Evolutionary conservation across 306 rosid genomes (phyloP).

Genomic region (Astragalus membranaceus): DNA sequence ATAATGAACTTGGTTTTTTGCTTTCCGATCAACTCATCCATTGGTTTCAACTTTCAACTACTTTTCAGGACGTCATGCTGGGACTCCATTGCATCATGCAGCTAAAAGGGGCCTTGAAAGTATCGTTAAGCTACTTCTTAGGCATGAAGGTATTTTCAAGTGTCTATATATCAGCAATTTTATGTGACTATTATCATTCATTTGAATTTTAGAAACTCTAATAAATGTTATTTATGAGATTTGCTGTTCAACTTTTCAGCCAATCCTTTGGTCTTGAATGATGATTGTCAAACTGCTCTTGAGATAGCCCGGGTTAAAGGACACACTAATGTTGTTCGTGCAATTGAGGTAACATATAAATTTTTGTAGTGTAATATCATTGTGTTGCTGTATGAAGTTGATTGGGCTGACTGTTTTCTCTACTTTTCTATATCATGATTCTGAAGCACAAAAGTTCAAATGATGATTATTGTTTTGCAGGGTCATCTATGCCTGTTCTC

Average conservation of each 20-base stretch:
- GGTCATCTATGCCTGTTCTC: conserved; percentile 83
- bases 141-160: conserved; percentile 59
- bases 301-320: conserved; percentile 88
- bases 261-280: conserved; percentile 74
- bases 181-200: not conserved
- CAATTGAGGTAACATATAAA: conserved; percentile 62
- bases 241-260: conserved; percentile 46
- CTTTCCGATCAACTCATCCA: conserved; percentile 1
- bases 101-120: conserved; percentile 83
- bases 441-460: conserved; percentile 9
- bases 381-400: conserved; percentile 11
- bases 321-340: conserved; percentile 68
- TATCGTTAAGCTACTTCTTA: conserved; percentile 71
- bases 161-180: not conserved
- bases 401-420: conserved; percentile 1
- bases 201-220: conserved; percentile 11
- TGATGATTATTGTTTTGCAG: conserved; percentile 34
- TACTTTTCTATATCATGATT: conserved; percentile 6
- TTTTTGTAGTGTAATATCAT: not conserved
- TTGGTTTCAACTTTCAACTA: conserved; percentile 9
- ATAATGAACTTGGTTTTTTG: not conserved
- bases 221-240: conserved; percentile 12
- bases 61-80: conserved; percentile 64
- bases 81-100: conserved; percentile 96
- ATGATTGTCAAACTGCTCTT: conserved; percentile 88